Percentiles rank a stretch among this genome's conserved stretches.
phyloP scores from a whole-genome alignment of 164 flowering plant species.

The Aristolochia californica region DNA sequence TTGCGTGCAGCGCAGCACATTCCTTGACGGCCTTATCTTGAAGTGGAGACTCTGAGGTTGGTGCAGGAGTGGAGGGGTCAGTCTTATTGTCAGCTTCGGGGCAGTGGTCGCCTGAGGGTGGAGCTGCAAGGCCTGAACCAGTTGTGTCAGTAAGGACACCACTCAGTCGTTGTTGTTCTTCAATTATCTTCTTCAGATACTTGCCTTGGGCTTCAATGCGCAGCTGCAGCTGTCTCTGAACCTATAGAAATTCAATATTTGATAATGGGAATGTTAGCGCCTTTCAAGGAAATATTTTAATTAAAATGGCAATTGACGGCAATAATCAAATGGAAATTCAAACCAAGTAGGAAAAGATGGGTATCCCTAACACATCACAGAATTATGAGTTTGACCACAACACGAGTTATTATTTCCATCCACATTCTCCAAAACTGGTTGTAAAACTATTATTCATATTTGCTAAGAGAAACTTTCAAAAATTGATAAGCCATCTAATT shows the following conservation, averaged over 20 bases:
- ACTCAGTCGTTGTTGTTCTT: slow-evolving; percentile 82
- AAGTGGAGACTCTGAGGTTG: slow-evolving; percentile 54
- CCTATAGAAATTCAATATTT: slow-evolving; percentile 29
- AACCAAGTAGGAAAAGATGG: too few relatives aligned
- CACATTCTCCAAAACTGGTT: too few relatives aligned
- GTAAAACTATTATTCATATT: too few relatives aligned
- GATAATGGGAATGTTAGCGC: neutral
- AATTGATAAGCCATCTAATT: too few relatives aligned
- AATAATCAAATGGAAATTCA: too few relatives aligned
- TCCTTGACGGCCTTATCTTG: slow-evolving; percentile 32
- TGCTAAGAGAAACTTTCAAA: too few relatives aligned
- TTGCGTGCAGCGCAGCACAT: slow-evolving; percentile 11
- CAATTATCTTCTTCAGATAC: slow-evolving; percentile 87
- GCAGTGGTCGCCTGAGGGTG: slow-evolving; percentile 28
- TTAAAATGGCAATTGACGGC: too few relatives aligned
- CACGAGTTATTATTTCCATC: too few relatives aligned
- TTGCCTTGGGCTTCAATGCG: slow-evolving; percentile 96
- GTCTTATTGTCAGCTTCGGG: slow-evolving; percentile 47
- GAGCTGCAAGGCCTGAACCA: slow-evolving; percentile 22
- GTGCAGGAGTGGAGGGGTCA: slow-evolving; percentile 74
- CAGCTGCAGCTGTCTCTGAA: slow-evolving; percentile 85
- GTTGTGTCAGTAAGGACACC: slow-evolving; percentile 54
- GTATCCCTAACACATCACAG: too few relatives aligned
- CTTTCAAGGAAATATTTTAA: too few relatives aligned
- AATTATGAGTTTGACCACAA: too few relatives aligned